Evolutionary conservation across 2,329 filamentous ascomycete species (phyloP), one percentile per base, ranked within the genome.

Genomic region (Aspergillus quadricinctus): DNA sequence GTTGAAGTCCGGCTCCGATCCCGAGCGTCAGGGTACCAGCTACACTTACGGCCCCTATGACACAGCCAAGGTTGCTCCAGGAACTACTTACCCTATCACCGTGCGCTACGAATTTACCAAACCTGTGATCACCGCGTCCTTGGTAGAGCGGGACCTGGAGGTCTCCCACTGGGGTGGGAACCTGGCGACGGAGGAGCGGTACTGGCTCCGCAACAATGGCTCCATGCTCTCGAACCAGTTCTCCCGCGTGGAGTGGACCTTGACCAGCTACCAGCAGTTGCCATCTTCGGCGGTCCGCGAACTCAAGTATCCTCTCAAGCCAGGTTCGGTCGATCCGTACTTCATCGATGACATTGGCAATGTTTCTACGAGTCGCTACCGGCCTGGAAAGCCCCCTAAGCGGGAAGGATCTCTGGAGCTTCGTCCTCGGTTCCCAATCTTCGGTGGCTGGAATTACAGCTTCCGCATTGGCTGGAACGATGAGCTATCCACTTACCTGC

Each of bases 161-260:
- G 88, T 99, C 66, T 96, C 90, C 71, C 94, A 97, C 76, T 99
- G 94, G 94, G 94, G 94, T 64, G 94, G 94, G 60, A 99, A 99
- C 72, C 77, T 97, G 53, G 94, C 94, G 1, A 91, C 92, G 50
- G 94, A 99, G 77, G 94, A 99, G 78, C 86, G 90, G 56, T 97
- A 96, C 77, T 90, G 88, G 74, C 81, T 97, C 64, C 84, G 85
- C 67, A 93, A 99, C 80, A 86, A 88, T 61, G 94, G 89, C 61
- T 95, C 94, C 50, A 88, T 89, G 72, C 80, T 93, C 50, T 82
- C 83, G 35, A 80, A 81, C 56, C 84, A 88, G 37, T 93, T 94
- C 77, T 88, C 85, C 67, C 85, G 90, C 35, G 86, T 91, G 61
- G 85, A 89, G 68, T 94, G 88, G 86, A 85, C 87, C 41, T 82